A percentile compares a stretch with the other conserved stretches of the same genome.
Conservation (phyloP, 805 yeast genomes). For the Pichia heedii region DNA sequence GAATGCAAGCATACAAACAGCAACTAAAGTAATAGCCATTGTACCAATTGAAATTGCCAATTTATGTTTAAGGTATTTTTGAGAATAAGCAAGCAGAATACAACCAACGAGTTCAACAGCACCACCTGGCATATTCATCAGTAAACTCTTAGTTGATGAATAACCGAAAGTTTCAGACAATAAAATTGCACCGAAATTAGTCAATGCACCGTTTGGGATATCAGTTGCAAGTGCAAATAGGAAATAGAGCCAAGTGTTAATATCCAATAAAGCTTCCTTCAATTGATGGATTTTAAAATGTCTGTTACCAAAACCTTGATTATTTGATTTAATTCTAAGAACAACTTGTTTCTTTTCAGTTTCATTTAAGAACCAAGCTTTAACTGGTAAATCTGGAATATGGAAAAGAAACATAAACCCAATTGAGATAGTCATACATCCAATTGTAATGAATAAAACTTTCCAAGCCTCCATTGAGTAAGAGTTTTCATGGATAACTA, state of each 20-base stretch:
- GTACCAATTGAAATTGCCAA: conserved; percentile 16
- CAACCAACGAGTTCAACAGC: conserved; percentile 26
- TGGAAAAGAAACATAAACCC: conserved; percentile 24
- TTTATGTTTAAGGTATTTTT: conserved; percentile 19
- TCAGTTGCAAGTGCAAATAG: conserved; percentile 14
- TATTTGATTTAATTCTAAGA: conserved; percentile 25
- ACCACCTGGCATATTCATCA: conserved; percentile 23
- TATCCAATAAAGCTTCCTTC: conserved; percentile 20
- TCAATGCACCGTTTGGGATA: conserved; percentile 31
- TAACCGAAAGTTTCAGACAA: conserved; percentile 26
- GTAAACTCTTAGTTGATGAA: conserved; percentile 17
- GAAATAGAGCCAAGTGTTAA: conserved; percentile 37
- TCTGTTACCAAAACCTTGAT: conserved; percentile 28
- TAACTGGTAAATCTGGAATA: conserved; percentile 28
- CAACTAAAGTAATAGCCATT: conserved; percentile 9
- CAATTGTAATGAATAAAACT: conserved; percentile 27
- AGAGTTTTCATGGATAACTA: conserved; percentile 21
- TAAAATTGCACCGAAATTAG: conserved; percentile 38
- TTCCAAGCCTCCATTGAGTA: conserved; percentile 24
- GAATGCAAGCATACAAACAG: conserved; percentile 16
- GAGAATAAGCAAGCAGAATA: conserved; percentile 24
- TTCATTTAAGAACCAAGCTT: conserved; percentile 28
- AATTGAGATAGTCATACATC: conserved; percentile 25
- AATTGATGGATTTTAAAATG: conserved; percentile 24
- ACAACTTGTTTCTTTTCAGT: conserved; percentile 29